Base-by-base conservation (phyloP, 805 yeast species). In the Ogataea dorogensis region DNA sequence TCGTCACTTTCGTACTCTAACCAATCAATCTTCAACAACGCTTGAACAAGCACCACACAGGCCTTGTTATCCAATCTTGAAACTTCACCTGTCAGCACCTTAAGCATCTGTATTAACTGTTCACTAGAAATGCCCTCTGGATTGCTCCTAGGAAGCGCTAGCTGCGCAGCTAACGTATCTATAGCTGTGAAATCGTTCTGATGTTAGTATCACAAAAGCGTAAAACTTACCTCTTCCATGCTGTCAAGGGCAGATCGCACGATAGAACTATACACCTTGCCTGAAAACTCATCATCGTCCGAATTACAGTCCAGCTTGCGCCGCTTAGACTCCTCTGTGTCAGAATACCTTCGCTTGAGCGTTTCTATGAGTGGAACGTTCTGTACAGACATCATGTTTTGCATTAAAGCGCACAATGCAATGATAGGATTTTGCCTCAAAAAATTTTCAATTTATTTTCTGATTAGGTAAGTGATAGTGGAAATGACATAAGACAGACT, bases 1-100 rank as follows among this genome's bases (percentile, higher is more conserved):
- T 51, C 44, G 7, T 31, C 38, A 24, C 50, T 37, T 4, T 45
- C 48, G 21, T 70, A 49, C 15, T 61, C 65, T 53, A 80, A 68
- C 93, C 95, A 86, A 39, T 70, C 67, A 45, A 82, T 70, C 42
- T 68, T 72, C 31, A 88, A 68, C 20, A 89, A 65, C 14, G 88
- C 70, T 24, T 72, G 63, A 26, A 88, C 73, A 32, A 87, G 64
- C 10, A 70, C 53, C 36, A 64, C 63, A 40, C 82, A 70, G 16
- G 69, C 53, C 24, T 68, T 65, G 38, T 76, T 72, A 49, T 82
- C 91, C 33, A 91, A 69, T 49, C 77, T 74, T 28, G 85, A 72
- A 14, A 86, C 70, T 52, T 86, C 84, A 28, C 77, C 65, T 13
- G 81, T 72, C 23, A 89, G 65, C 7, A 71, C 68, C 25, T 67